A percentile compares a stretch with the other conserved stretches of the same genome.
phyloP scores from a whole-genome alignment of 148 eudicot genomes.

The Heliamphora exappendiculata region DNA sequence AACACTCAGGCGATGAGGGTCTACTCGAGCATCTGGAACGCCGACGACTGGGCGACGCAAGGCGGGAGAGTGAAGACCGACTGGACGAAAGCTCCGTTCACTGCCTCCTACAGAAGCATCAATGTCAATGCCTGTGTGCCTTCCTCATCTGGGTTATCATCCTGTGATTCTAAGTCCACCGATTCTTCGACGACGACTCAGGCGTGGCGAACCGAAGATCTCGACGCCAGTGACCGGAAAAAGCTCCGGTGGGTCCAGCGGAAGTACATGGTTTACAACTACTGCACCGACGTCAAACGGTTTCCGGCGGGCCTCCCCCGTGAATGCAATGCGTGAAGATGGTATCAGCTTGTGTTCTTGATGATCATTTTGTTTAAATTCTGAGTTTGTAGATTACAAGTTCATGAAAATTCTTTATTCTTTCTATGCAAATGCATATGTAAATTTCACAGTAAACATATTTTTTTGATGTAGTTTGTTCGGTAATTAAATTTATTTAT shows the following conservation, averaged over 20 bases:
- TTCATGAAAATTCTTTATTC: background rate
- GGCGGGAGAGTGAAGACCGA: constrained; percentile 20
- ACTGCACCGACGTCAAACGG: constrained; percentile 7
- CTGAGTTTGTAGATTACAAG: background rate
- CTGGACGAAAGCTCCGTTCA: constrained; percentile 14
- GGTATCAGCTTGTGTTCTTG: no score
- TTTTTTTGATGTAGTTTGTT: background rate
- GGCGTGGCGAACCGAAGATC: constrained; percentile 8
- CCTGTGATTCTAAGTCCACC: constrained; percentile 1
- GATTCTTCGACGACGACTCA: background rate
- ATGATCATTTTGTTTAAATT: background rate
- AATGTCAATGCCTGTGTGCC: background rate
- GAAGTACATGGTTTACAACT: constrained; percentile 12
- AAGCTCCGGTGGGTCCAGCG: constrained; percentile 1
- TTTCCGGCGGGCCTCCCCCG: constrained; percentile 11
- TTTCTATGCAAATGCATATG: background rate
- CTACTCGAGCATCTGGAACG: constrained; percentile 16
- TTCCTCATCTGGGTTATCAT: background rate
- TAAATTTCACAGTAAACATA: background rate
- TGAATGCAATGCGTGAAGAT: background rate
- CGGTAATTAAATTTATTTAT: background rate
- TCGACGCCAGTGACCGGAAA: background rate
- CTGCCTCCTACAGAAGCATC: constrained; percentile 5
- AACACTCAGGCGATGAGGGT: constrained; percentile 10
- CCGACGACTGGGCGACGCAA: constrained; percentile 20